Evolutionary conservation across 331 rosid species (phyloP).

Genomic region (Acacia pycnantha): DNA sequence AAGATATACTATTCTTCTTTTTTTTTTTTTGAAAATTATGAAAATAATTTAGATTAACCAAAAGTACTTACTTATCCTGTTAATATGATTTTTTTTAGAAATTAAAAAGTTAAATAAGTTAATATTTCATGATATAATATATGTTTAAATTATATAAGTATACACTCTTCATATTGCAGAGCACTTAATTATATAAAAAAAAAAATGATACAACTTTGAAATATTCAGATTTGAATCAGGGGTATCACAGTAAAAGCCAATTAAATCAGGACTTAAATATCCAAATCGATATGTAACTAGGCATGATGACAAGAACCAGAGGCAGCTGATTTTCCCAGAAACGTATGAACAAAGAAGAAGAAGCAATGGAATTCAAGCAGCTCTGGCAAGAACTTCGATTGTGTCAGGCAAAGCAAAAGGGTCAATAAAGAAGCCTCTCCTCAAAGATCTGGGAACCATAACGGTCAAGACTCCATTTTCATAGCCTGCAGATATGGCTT

Average conservation of each 20-base stretch:
- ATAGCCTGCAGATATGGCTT: conserved; percentile 58
- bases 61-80: no score
- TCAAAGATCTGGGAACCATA: conserved; percentile 61
- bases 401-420: conserved; percentile 46
- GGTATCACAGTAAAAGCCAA: background rate
- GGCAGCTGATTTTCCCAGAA: background rate
- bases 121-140: no score
- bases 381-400: conserved; percentile 63
- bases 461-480: conserved; percentile 71
- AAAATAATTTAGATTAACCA: no score
- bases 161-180: background rate
- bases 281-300: conserved; percentile 7
- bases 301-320: background rate
- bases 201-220: no score
- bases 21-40: no score
- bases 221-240: background rate
- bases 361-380: conserved; percentile 49
- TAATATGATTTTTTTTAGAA: no score
- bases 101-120: no score
- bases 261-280: background rate
- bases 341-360: background rate
- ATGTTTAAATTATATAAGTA: no score
- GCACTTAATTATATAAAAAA: background rate
- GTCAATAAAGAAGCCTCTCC: conserved; percentile 53
- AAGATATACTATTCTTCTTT: no score